Conservation (phyloP, 1,284 basidiomycete genomes). For the Rhodotorula sp. region DNA sequence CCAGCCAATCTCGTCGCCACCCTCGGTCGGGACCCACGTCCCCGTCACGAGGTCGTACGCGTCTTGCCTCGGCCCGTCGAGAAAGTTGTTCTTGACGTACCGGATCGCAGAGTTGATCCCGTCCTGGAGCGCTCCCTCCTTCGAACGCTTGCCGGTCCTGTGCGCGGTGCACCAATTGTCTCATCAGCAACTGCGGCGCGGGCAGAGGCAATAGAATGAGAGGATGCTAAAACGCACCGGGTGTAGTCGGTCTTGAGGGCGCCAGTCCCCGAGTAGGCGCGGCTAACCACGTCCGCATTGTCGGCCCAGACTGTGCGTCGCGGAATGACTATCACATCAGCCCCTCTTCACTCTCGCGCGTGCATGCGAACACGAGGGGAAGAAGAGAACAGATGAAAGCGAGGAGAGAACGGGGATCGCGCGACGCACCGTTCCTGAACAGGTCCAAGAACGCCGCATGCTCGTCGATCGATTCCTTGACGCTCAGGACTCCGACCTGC, state of each 20-base stretch:
- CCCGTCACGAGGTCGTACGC: conserved; percentile 94
- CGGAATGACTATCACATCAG: conserved; percentile 2
- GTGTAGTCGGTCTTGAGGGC: conserved; percentile 98
- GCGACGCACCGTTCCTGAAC: conserved; percentile 79
- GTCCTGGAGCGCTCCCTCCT: conserved; percentile 77
- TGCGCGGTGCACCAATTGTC: too few relatives aligned
- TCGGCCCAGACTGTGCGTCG: conserved; percentile 83
- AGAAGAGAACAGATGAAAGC: neutral
- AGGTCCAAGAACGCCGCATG: conserved; percentile 74
- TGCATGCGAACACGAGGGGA: too few relatives aligned
- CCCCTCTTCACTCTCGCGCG: too few relatives aligned
- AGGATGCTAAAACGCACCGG: conserved; percentile 49
- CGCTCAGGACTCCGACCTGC: conserved; percentile 66
- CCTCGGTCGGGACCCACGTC: conserved; percentile 68
- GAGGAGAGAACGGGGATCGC: neutral
- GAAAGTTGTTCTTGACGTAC: conserved; percentile 96
- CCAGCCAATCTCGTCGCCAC: conserved; percentile 63
- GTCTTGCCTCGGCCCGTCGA: conserved; percentile 93
- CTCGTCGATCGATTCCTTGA: conserved; percentile 70
- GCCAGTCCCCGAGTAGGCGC: conserved; percentile 90
- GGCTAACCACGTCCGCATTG: conserved; percentile 88
- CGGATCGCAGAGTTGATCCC: conserved; percentile 81
- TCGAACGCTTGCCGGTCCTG: conserved; percentile 79
- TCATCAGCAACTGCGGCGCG: too few relatives aligned
- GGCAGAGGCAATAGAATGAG: too few relatives aligned